Percentiles rank a stretch among this genome's conserved stretches.
phyloP scores from a whole-genome alignment of 441 rosid genomes.

The Hura crepitans region DNA sequence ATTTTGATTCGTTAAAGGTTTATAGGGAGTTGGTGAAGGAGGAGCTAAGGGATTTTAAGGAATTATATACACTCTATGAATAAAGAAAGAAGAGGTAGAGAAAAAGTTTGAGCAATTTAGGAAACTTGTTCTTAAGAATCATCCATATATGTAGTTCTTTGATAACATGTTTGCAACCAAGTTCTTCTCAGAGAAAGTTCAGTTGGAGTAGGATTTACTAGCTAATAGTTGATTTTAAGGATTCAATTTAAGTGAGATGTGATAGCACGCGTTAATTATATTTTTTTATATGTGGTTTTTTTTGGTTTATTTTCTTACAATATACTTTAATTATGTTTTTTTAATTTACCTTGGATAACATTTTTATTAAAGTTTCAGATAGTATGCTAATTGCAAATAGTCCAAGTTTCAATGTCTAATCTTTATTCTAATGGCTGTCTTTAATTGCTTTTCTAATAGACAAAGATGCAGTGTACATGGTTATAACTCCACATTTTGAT shows the following conservation, averaged over 20 bases:
- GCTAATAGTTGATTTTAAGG: conserved; percentile 15
- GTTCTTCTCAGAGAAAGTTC: conserved; percentile 49
- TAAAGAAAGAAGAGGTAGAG: conserved; percentile 73
- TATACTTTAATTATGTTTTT: neutral
- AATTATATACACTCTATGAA: conserved; percentile 62
- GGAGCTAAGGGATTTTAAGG: conserved; percentile 84
- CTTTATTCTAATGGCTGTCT: conserved; percentile 10
- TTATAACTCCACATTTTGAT: neutral
- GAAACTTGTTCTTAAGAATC: conserved; percentile 69
- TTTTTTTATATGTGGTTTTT: neutral
- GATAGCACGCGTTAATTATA: conserved; percentile 5
- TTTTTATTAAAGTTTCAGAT: neutral
- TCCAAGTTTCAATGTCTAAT: neutral
- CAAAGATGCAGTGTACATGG: neutral
- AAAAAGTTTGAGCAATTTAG: conserved; percentile 66
- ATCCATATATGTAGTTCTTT: conserved; percentile 70
- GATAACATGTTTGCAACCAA: conserved; percentile 57
- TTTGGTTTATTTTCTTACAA: too few relatives aligned
- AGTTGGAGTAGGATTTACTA: conserved; percentile 32
- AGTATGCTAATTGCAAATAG: neutral
- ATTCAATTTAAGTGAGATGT: conserved; percentile 22
- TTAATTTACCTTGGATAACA: conserved; percentile 15
- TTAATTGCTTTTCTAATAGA: neutral
- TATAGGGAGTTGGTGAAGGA: conserved; percentile 71
- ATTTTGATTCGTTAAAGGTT: conserved; percentile 63